Conservation (phyloP, 257 asterid species). For the Salvia miltiorrhiza region DNA sequence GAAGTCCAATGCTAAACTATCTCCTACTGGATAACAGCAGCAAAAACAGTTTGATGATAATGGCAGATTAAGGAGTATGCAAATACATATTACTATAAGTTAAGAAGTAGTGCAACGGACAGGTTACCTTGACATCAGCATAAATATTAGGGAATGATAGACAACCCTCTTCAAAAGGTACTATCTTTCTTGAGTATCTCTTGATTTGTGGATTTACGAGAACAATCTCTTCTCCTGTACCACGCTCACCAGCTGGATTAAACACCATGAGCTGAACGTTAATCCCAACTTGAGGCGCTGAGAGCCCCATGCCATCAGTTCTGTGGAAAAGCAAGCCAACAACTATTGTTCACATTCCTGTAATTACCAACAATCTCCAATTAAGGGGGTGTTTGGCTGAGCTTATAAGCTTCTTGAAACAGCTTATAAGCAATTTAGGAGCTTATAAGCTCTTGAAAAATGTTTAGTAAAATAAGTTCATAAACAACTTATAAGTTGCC, state of each 20-base stretch:
- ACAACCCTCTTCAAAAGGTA: conserved; percentile 82
- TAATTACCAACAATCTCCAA: conserved; percentile 26
- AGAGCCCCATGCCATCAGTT: conserved; percentile 95
- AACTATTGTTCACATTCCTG: conserved; percentile 39
- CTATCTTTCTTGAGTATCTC: conserved; percentile 62
- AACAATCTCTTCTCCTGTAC: conserved; percentile 89
- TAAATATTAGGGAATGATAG: conserved; percentile 82
- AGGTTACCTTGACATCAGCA: conserved; percentile 67
- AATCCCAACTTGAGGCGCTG: conserved; percentile 96
- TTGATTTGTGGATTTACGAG: conserved; percentile 76
- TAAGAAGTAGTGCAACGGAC: background rate
- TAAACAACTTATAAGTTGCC: too few species aligned
- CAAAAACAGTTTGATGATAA: background rate
- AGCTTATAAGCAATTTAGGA: too few species aligned
- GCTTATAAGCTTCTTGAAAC: too few species aligned
- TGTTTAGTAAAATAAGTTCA: too few species aligned
- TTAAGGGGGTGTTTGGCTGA: too few species aligned
- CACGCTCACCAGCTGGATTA: conserved; percentile 77
- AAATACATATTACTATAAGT: background rate
- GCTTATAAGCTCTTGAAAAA: too few species aligned
- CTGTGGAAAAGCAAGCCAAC: conserved; percentile 52
- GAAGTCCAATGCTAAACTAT: too few species aligned
- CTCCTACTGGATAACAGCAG: background rate
- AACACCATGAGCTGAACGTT: conserved; percentile 92
- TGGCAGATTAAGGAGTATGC: background rate